Percentiles rank a stretch among this genome's conserved stretches.
Evolutionary conservation across 768 basidiomycete genomes (phyloP).

Genomic region (Boletellus emodensis): DNA sequence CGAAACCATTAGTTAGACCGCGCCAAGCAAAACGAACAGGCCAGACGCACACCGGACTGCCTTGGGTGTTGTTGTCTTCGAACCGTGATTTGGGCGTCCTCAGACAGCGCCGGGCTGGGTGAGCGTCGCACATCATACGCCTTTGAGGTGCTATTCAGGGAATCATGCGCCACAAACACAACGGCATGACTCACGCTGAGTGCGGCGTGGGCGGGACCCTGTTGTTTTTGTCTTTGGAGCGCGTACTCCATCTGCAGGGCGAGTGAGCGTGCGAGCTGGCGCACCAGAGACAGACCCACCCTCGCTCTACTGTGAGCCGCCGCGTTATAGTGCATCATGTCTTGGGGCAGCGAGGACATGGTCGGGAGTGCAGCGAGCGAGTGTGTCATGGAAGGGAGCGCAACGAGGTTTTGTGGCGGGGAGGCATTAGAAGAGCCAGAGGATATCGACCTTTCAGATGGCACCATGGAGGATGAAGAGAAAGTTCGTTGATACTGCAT

Average conservation of each 20-base stretch:
- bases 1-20: conserved; percentile 20
- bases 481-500: conserved; percentile 31
- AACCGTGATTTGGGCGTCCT: conserved; percentile 31
- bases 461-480: conserved; percentile 32
- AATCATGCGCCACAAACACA: conserved; percentile 1
- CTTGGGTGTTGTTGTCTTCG: conserved; percentile 28
- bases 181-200: conserved; percentile 20
- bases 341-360: conserved; percentile 29
- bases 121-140: conserved; percentile 29
- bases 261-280: conserved; percentile 3
- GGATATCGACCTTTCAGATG: conserved; percentile 31
- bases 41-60: conserved; percentile 18
- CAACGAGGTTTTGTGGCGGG: conserved; percentile 26
- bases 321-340: conserved; percentile 32
- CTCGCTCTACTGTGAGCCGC: conserved; percentile 29
- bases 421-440: conserved; percentile 31
- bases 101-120: conserved; percentile 30
- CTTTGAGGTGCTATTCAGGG: conserved; percentile 10
- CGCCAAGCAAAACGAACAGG: neutral
- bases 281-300: conserved; percentile 8
- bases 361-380: conserved; percentile 29
- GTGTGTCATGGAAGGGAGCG: conserved; percentile 32
- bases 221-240: conserved; percentile 31
- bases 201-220: conserved; percentile 20
- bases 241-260: conserved; percentile 29